phyloP scores from a whole-genome alignment of 805 yeast species.

The Saccharomycopsis babjevae region DNA sequence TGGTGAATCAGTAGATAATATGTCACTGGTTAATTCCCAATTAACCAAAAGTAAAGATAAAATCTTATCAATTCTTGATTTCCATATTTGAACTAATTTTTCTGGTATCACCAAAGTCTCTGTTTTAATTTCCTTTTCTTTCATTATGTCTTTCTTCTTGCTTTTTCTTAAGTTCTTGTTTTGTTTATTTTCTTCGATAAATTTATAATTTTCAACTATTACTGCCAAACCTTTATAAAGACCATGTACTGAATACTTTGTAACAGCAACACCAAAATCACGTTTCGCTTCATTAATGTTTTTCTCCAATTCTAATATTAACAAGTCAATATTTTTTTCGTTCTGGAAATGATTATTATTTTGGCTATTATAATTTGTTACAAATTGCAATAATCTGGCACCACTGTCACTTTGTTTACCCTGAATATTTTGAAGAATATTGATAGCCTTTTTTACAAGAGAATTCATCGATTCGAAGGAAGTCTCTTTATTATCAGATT shows the following conservation, averaged over 20 bases:
- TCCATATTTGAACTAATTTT: background rate
- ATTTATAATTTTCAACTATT: slow-evolving; percentile 28
- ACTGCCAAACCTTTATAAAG: slow-evolving; percentile 48
- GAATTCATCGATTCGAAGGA: slow-evolving; percentile 17
- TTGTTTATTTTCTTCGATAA: slow-evolving; percentile 3
- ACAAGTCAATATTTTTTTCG: slow-evolving; percentile 8
- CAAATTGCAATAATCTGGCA: slow-evolving; percentile 51
- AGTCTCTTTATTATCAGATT: slow-evolving; percentile 14
- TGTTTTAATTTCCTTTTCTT: background rate
- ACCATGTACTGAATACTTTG: slow-evolving; percentile 53
- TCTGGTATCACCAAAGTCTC: background rate
- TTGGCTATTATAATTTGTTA: slow-evolving; percentile 30
- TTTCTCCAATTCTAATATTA: slow-evolving; percentile 28
- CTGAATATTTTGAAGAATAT: slow-evolving; percentile 30
- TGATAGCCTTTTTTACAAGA: slow-evolving; percentile 20
- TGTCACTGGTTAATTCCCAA: slow-evolving; percentile 29
- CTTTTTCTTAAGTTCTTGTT: background rate
- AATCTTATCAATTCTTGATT: slow-evolving; percentile 7
- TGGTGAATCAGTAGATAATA: slow-evolving; percentile 60
- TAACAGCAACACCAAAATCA: slow-evolving; percentile 35
- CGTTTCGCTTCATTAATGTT: slow-evolving; percentile 27
- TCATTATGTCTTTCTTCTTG: background rate
- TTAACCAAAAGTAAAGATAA: slow-evolving; percentile 21
- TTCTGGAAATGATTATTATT: slow-evolving; percentile 5
- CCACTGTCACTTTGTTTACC: slow-evolving; percentile 67